Evolutionary conservation across 2,329 filamentous ascomycete species (phyloP).

Genomic region (Clarireedia paspali): DNA sequence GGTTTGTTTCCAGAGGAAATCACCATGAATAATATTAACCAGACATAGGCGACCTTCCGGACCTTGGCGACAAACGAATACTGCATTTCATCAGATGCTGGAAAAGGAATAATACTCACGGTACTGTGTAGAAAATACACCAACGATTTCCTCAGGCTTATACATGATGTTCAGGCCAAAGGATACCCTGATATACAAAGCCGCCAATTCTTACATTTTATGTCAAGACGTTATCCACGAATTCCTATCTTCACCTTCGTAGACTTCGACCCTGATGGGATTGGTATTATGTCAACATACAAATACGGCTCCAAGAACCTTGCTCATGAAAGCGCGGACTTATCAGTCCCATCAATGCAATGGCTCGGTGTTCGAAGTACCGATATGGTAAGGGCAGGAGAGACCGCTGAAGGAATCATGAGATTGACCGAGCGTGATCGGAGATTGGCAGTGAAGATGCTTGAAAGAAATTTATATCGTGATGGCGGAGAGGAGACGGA

Average conservation of each 20-base stretch:
- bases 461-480: constrained; percentile 36
- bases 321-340: constrained; percentile 46
- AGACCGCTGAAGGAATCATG: constrained; percentile 1
- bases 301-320: constrained; percentile 59
- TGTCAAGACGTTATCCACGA: constrained; percentile 40
- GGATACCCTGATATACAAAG: constrained; percentile 74
- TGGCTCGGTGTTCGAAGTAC: constrained; percentile 54
- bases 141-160: not conserved
- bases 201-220: constrained; percentile 50
- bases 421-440: constrained; percentile 36
- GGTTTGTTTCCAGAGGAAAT: constrained; percentile 32
- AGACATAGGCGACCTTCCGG: constrained; percentile 63
- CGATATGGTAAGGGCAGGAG: constrained; percentile 17
- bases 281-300: constrained; percentile 68
- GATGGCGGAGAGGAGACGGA: constrained; percentile 28
- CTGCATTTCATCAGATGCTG: constrained; percentile 41
- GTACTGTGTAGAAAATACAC: constrained; percentile 32
- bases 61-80: constrained; percentile 52
- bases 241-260: constrained; percentile 57
- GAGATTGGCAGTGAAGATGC: constrained; percentile 44
- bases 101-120: constrained; percentile 60
- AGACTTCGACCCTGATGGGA: constrained; percentile 71
- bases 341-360: constrained; percentile 42
- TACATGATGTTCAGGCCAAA: constrained; percentile 50
- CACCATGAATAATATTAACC: constrained; percentile 15